A percentile compares a stretch with the other conserved stretches of the same genome.
phyloP scores from a whole-genome alignment of 306 rosid genomes.

The Ormosia semicastrata region DNA sequence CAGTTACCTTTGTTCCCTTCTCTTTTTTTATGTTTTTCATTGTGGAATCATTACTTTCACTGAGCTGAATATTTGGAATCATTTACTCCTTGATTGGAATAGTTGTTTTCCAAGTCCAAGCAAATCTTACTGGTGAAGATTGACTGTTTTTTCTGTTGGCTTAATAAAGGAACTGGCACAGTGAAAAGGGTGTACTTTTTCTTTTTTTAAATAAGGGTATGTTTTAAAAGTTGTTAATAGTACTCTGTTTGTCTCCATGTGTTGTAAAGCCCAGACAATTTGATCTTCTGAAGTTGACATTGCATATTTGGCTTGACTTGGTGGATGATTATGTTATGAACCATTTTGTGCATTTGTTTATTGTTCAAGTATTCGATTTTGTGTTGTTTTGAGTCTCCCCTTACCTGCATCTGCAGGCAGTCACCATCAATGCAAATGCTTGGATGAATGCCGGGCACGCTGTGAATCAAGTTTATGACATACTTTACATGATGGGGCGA shows the following conservation, averaged over 20 bases:
- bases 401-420: slow-evolving; percentile 51
- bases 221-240: slow-evolving; percentile 1
- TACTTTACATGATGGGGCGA: slow-evolving; percentile 89
- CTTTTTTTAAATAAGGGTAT: not conserved
- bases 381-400: not conserved
- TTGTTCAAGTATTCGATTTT: not conserved
- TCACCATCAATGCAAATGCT: slow-evolving; percentile 71
- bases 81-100: not conserved
- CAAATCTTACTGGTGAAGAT: slow-evolving; percentile 10
- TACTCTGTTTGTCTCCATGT: slow-evolving; percentile 1
- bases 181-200: slow-evolving; percentile 11
- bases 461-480: slow-evolving; percentile 85
- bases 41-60: slow-evolving; percentile 4
- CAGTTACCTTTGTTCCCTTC: not conserved
- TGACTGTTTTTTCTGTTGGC: not conserved
- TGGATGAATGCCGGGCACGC: slow-evolving; percentile 90
- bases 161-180: slow-evolving; percentile 5
- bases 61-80: not conserved
- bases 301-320: not conserved
- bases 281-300: slow-evolving; percentile 4
- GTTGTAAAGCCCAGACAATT: slow-evolving; percentile 4
- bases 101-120: not conserved
- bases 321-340: slow-evolving; percentile 1
- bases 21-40: slow-evolving; percentile 8
- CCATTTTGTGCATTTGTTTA: slow-evolving; percentile 5